Conservation (phyloP, 2,329 filamentous ascomycete genomes). For the Botrytis galanthina region DNA sequence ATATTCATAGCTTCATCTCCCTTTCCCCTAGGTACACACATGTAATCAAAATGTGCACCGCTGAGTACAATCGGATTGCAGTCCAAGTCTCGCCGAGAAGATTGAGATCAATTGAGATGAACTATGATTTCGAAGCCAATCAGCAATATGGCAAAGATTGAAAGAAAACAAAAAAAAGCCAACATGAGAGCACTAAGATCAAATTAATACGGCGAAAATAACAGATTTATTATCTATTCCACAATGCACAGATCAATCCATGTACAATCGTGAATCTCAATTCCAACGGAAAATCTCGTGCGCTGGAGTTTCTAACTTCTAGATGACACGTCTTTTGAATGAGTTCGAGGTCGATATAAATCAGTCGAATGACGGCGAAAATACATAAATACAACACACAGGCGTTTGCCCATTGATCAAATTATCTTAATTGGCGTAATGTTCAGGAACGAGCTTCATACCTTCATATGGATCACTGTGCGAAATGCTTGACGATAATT, state of each 20-base stretch:
- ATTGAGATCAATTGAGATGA: not conserved
- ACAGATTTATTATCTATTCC: not conserved
- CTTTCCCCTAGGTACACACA: not conserved
- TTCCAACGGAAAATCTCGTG: not conserved
- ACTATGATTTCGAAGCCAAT: not conserved
- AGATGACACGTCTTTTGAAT: not conserved
- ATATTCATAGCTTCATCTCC: not conserved
- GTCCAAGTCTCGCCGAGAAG: not conserved
- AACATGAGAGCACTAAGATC: not conserved
- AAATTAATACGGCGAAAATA: not conserved
- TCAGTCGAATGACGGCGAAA: not conserved
- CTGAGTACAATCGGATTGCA: not conserved
- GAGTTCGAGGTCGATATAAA: not conserved
- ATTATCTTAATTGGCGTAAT: slow-evolving; percentile 19
- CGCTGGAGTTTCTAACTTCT: not conserved
- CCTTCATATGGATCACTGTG: slow-evolving; percentile 27
- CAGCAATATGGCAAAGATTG: not conserved
- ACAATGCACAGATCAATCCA: not conserved
- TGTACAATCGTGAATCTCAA: slow-evolving; percentile 1
- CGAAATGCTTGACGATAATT: slow-evolving; percentile 20
- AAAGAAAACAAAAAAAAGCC: not conserved
- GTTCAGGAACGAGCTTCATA: slow-evolving; percentile 31
- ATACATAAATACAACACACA: not conserved
- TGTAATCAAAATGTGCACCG: not conserved
- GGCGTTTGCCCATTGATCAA: not conserved